phyloP scores from a whole-genome alignment of 805 yeast genomes.

The Saccharomycopsis capsularis region DNA sequence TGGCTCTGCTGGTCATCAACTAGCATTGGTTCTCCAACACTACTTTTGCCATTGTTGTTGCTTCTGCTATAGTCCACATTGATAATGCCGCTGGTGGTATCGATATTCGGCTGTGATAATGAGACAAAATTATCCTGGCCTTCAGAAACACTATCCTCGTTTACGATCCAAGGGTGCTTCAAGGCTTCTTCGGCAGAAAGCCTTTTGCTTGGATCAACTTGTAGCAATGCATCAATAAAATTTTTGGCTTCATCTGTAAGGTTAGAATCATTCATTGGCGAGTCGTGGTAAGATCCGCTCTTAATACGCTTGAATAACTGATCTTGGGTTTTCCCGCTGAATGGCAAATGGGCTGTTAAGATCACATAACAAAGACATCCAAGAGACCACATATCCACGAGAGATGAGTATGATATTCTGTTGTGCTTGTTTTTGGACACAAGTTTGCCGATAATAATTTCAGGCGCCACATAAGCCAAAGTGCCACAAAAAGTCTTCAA shows the following conservation, averaged over 20 bases:
- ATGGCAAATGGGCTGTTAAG: slow-evolving; percentile 88
- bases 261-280: slow-evolving; percentile 59
- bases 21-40: no score
- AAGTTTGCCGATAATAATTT: slow-evolving; percentile 49
- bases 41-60: not conserved
- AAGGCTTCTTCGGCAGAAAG: slow-evolving; percentile 73
- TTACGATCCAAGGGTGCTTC: slow-evolving; percentile 70
- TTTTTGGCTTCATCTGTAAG: slow-evolving; percentile 64
- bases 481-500: slow-evolving; percentile 98
- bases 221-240: slow-evolving; percentile 63
- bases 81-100: not conserved
- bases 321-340: slow-evolving; percentile 87
- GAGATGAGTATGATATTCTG: slow-evolving; percentile 53
- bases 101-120: not conserved
- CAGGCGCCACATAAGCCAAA: slow-evolving; percentile 95
- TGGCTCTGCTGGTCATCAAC: not conserved
- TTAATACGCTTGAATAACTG: slow-evolving; percentile 71
- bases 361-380: slow-evolving; percentile 93
- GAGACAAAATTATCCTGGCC: not conserved
- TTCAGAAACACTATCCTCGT: slow-evolving; percentile 4
- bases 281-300: slow-evolving; percentile 72
- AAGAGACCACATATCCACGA: slow-evolving; percentile 96
- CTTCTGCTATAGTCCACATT: not conserved
- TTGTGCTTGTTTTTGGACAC: slow-evolving; percentile 22
- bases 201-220: slow-evolving; percentile 68